A percentile compares a stretch with the other conserved stretches of the same genome.
Evolutionary conservation across 1,139 yeast genomes (phyloP).

Genomic region (Nakaseomyces uthaithaninus): DNA sequence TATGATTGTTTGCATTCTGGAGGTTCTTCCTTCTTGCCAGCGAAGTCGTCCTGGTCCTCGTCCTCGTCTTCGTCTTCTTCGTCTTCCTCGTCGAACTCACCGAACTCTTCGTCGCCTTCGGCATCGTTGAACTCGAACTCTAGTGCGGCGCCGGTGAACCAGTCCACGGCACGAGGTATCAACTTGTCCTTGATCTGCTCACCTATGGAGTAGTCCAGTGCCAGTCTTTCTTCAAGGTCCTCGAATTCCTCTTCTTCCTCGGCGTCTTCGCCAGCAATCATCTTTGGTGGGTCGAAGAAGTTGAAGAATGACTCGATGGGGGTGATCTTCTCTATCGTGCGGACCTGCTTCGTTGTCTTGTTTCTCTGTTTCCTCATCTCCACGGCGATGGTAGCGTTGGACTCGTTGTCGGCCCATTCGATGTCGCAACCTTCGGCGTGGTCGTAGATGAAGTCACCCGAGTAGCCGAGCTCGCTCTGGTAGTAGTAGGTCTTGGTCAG

Average conservation of each 20-base stretch:
- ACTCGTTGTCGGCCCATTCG: slow-evolving; percentile 74
- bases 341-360: slow-evolving; percentile 92
- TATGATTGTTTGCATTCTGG: slow-evolving; percentile 77
- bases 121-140: slow-evolving; percentile 42
- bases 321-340: slow-evolving; percentile 89
- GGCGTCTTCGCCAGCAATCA: slow-evolving; percentile 43
- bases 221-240: slow-evolving; percentile 76
- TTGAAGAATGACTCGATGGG: slow-evolving; percentile 92
- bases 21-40: slow-evolving; percentile 46
- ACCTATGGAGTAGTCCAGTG: slow-evolving; percentile 90
- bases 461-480: slow-evolving; percentile 88
- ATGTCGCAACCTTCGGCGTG: slow-evolving; percentile 90
- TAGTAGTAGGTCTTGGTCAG: slow-evolving; percentile 85
- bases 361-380: slow-evolving; percentile 98
- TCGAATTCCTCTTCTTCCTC: slow-evolving; percentile 57
- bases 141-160: slow-evolving; percentile 98
- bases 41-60: slow-evolving; percentile 29
- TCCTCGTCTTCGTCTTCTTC: slow-evolving; percentile 43
- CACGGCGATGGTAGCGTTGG: slow-evolving; percentile 74
- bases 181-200: slow-evolving; percentile 94
- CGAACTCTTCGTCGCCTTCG: slow-evolving; percentile 49
- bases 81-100: slow-evolving; percentile 49
- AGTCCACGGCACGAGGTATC: slow-evolving; percentile 92
- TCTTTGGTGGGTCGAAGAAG: slow-evolving; percentile 89
- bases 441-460: slow-evolving; percentile 94